Evolutionary conservation across 2,329 filamentous ascomycete genomes (phyloP), one percentile per base, ranked within the genome.

Genomic region (Ascocoryne sarcoides): DNA sequence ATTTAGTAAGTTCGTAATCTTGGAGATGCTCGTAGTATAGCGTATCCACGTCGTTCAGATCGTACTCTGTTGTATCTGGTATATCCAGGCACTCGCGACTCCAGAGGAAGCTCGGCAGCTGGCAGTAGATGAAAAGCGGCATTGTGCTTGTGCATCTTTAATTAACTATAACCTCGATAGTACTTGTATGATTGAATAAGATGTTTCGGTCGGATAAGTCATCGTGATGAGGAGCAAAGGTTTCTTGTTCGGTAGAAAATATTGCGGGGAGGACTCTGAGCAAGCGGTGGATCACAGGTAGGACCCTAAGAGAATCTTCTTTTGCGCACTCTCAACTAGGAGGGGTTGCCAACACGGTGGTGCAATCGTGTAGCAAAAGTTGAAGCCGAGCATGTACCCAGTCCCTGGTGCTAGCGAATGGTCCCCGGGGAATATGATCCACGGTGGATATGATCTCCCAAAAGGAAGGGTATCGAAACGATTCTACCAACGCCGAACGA

Each of bases 111-210:
- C 51, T 45, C 7, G 65, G 64, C 18, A 58, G 33, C 17, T 53
- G 38, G 9, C 55, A 58, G 3, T 58, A 49, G 35, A 53, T 46
- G 66, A 65, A 70, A 10, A 60, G 46, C 5, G 65, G 66, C 40
- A 66, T 19, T 2, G 61, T 49, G 0, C 61, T 66, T 9, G 66
- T 60, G 31, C 60, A 67, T 40, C 69, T 64, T 64, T 64, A 70
- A 45, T 68, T 64, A 3, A 68, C 32, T 0, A 69, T 36, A 4
- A 48, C 65, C 1, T 61, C 63, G 4, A 69, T 46, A 0, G 43
- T 42, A 1, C 61, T 61, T 4, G 57, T 19, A 0, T 61, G 52
- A 37, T 68, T 54, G 1, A 68, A 58, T 18, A 68, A 46, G 7
- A 70, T 62, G 40, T 70, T 69, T 2, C 54, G 44, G 5, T 58